phyloP scores from a whole-genome alignment of 2,329 filamentous ascomycete genomes.

The Sarocladium oryzae region DNA sequence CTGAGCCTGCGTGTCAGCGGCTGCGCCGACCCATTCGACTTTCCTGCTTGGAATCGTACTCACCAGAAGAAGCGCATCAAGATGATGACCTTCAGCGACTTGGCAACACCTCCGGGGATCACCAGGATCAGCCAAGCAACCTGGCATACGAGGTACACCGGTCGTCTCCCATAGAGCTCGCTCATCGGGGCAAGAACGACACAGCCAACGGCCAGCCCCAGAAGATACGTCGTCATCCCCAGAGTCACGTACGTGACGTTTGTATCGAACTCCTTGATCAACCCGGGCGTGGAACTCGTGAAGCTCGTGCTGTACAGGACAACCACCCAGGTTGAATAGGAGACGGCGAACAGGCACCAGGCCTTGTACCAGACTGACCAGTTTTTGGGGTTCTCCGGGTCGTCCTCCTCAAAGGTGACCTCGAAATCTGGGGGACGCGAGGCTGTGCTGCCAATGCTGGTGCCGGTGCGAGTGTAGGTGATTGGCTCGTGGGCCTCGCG shows the following conservation, averaged over 20 bases:
- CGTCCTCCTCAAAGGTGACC: conserved; percentile 61
- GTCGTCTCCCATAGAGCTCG: conserved; percentile 61
- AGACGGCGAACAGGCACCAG: conserved; percentile 38
- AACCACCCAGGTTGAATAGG: conserved; percentile 41
- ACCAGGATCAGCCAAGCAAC: conserved; percentile 60
- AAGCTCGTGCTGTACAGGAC: conserved; percentile 76
- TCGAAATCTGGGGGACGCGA: conserved; percentile 57
- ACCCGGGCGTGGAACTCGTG: conserved; percentile 62
- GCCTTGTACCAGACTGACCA: conserved; percentile 50
- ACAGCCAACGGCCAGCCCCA: conserved; percentile 66
- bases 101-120: conserved; percentile 64
- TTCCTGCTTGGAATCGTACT: conserved; percentile 16
- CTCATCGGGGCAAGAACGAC: conserved; percentile 68
- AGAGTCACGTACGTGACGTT: conserved; percentile 58
- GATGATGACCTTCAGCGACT: conserved; percentile 62
- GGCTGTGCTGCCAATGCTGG: conserved; percentile 35
- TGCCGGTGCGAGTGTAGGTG: conserved; percentile 33
- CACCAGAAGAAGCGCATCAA: conserved; percentile 67
- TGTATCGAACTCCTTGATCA: conserved; percentile 60
- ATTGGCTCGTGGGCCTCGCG: conserved; percentile 37
- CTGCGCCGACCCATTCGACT: neutral
- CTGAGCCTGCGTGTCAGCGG: conserved; percentile 10
- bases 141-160: conserved; percentile 64
- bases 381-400: conserved; percentile 59
- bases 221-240: conserved; percentile 71